Base-by-base conservation (phyloP, 495 filamentous ascomycete genomes). In the Xylona heveae region DNA sequence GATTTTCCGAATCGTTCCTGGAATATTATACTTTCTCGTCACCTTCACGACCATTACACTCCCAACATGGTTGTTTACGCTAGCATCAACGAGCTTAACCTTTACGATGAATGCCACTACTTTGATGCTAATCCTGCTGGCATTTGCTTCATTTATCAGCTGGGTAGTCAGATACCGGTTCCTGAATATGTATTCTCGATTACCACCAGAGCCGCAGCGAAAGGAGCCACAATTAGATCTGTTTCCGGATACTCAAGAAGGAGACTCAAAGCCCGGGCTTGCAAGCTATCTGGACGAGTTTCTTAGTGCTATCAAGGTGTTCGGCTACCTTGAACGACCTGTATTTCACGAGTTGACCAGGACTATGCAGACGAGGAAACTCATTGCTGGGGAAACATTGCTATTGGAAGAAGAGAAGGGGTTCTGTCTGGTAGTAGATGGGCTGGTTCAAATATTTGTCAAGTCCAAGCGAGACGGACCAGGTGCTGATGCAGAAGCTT, bases 71-170 rank as follows among this genome's bases (percentile, higher is more conserved):
- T 64, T 94, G 5, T 95, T 92, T 52, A 84, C 74, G 6, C 62
- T 95, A 31, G 83, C 94, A 48, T 94, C 85, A n/a, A 92, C 78
- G 40, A 88, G 76, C 53, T 49, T 88, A 52, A 97, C 88, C 0
- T 77, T 97, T 46, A 97, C 88, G 6, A 90, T 97, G 83, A 95
- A 93, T 48, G 81, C 83, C 40, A 97, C 88, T 5, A 95, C 88
- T 18, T 49, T 94, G 76, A 61, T 88, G 45, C 52, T 95, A 39
- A 82, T 95, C 38, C 43, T 81, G 14, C 51, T 78, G 18, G 71
- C 64, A 24, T 61, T 88, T 38, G 68, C 74, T 14, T 88, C 81
- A 23, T 80, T 71, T 10, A 59, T 85, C 34, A 84, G 71, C 47
- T 95, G 84, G 82, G 71, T 94, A 36, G 74, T 97, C 30, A 65